Conservation (phyloP, 495 filamentous ascomycete species). For the Lepidopterella palustris region DNA sequence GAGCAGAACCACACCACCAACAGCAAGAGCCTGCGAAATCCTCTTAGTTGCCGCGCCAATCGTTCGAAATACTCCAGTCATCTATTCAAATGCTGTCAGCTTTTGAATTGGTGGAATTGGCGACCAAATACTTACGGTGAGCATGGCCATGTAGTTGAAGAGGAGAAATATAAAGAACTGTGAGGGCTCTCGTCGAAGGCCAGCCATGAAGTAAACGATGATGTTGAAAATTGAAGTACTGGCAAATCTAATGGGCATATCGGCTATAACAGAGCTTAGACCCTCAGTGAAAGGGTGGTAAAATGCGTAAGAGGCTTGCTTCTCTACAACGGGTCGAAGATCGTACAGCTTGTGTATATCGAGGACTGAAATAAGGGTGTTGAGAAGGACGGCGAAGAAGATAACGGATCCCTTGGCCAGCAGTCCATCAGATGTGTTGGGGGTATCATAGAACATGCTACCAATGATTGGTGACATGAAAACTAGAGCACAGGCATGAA, state of each 20-base stretch:
- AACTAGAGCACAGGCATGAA: constrained; percentile 55
- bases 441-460: constrained; percentile 66
- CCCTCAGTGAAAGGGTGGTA: constrained; percentile 76
- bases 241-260: constrained; percentile 63
- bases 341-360: constrained; percentile 68
- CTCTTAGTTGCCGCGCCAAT: constrained; percentile 58
- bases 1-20: constrained; percentile 58
- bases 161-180: constrained; percentile 79
- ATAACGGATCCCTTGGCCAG: constrained; percentile 54
- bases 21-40: constrained; percentile 58
- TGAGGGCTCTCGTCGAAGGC: constrained; percentile 59
- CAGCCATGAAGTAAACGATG: constrained; percentile 72
- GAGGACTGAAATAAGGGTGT: constrained; percentile 67
- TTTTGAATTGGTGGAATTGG: too few relatives aligned
- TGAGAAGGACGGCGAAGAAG: constrained; percentile 78
- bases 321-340: constrained; percentile 66
- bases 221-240: constrained; percentile 68
- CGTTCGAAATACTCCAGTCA: too few relatives aligned
- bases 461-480: constrained; percentile 74
- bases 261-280: constrained; percentile 68
- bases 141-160: constrained; percentile 59
- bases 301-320: constrained; percentile 80
- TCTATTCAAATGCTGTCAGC: too few relatives aligned
- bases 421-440: constrained; percentile 49
- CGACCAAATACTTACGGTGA: constrained; percentile 71